Evolutionary conservation across 176 grass and related monocot genomes (phyloP), one percentile per base, ranked within the genome.

Genomic region (Carex myosuroides): DNA sequence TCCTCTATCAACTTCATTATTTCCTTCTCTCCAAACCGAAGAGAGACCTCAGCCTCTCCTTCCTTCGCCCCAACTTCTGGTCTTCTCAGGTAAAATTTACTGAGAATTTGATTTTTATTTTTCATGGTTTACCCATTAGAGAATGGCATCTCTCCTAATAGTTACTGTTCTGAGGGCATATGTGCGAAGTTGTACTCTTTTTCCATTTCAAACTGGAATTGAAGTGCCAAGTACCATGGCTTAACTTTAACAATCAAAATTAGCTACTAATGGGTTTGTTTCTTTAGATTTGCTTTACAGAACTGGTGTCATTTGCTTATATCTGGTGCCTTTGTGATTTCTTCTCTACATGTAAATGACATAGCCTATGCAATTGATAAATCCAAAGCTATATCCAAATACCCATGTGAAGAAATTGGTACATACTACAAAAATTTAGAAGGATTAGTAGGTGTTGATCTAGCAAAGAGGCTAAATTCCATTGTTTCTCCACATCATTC

Each of bases 401-500:
- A 75, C n/a, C 53, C 83, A 48, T 85, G 83, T 48, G 30, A 85
- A 75, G 67, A 85, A 44, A 48, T 85, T 20, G 13, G 65, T 75
- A 73, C 35, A 10, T 76, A 76, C 53, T 76, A 85, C 66, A 75
- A 32, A 76, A 29, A 41, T 71, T 57, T 74, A 62, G 48, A 85
- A 73, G 83, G 83, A 73, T 85, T 85, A 48, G 68, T 48, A 26
- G 67, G 83, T 85, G 30, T 85, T 76, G 68, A 72, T 14, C 66
- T 85, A 4, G 44, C 30, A 75, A 85, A 48, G 22, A 85, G 52
- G 52, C 83, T 85, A 24, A 61, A 75, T 76, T 85, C 68, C 17
- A 61, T 85, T 85, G 83, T 85, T 61, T 85, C 83, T 60, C 83
- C 83, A 33, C 83, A 85, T 12, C 29, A 13, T 71, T 85, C 83